phyloP scores from a whole-genome alignment of 257 asterid genomes.

The Scutellaria galericulata region DNA sequence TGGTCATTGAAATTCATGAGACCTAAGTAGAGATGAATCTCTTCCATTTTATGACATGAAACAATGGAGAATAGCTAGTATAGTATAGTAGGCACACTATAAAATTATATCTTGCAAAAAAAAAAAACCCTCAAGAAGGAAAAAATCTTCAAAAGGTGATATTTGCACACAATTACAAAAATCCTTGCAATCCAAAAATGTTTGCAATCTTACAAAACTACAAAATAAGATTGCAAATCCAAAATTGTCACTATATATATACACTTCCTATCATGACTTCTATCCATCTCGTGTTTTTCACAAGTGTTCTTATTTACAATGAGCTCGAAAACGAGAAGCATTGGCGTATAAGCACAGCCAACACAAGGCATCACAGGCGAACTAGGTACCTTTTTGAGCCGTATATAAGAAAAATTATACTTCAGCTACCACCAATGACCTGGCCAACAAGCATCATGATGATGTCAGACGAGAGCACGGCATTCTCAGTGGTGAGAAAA shows the following conservation, averaged over 20 bases:
- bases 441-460: slow-evolving; percentile 2
- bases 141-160: too few species aligned
- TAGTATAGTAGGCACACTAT: too few species aligned
- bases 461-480: slow-evolving; percentile 66
- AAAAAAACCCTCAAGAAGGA: too few species aligned
- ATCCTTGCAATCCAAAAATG: background rate
- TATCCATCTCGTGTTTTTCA: slow-evolving; percentile 13
- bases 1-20: too few species aligned
- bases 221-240: slow-evolving; percentile 40
- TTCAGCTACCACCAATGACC: background rate
- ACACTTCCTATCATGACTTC: slow-evolving; percentile 9
- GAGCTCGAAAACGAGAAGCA: background rate
- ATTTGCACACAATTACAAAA: slow-evolving; percentile 14
- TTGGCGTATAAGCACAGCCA: too few species aligned
- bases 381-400: too few species aligned
- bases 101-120: too few species aligned
- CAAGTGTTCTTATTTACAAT: slow-evolving; percentile 22
- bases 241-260: slow-evolving; percentile 9
- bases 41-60: too few species aligned
- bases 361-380: too few species aligned
- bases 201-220: slow-evolving; percentile 38
- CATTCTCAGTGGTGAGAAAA: slow-evolving; percentile 87
- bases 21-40: too few species aligned
- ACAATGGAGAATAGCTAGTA: too few species aligned
- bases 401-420: too few species aligned